These are phyloP conservation scores for Diplodia seriata DNA, from an alignment of 2,329 filamentous ascomycete genomes.

Conservation along the genomic window DNA sequence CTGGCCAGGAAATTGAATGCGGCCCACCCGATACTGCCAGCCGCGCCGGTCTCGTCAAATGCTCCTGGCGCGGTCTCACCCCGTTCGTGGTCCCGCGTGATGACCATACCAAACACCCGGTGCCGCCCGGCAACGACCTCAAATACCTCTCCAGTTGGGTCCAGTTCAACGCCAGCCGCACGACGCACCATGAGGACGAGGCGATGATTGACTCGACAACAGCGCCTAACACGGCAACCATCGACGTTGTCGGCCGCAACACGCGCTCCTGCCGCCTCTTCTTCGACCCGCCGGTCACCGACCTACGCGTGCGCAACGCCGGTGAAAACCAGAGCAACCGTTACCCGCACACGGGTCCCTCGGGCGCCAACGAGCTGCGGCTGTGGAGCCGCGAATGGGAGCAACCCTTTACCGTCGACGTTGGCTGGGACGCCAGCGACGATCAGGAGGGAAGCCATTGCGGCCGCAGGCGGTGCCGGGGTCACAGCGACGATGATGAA, in stretches of 20 bases:
- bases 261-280: slow-evolving; percentile 79
- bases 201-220: slow-evolving; percentile 8
- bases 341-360: slow-evolving; percentile 68
- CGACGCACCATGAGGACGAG: neutral
- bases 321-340: slow-evolving; percentile 62
- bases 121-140: slow-evolving; percentile 55
- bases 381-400: slow-evolving; percentile 86
- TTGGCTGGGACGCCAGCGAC: slow-evolving; percentile 64
- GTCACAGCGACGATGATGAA: slow-evolving; percentile 35
- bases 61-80: slow-evolving; percentile 72
- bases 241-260: slow-evolving; percentile 74
- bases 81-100: slow-evolving; percentile 65
- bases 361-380: slow-evolving; percentile 71
- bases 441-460: slow-evolving; percentile 33
- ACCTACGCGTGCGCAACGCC: slow-evolving; percentile 69
- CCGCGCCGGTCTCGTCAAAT: slow-evolving; percentile 65
- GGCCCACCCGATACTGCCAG: slow-evolving; percentile 49
- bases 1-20: slow-evolving; percentile 61
- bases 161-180: slow-evolving; percentile 64
- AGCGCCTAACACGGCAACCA: slow-evolving; percentile 58
- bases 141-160: slow-evolving; percentile 61
- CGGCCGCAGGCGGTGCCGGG: neutral
- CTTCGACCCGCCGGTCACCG: slow-evolving; percentile 69
- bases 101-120: slow-evolving; percentile 33
- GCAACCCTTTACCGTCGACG: slow-evolving; percentile 75